Evolutionary conservation across 2,329 filamentous ascomycete genomes (phyloP).

Genomic region (Chaetothyriales sp.): DNA sequence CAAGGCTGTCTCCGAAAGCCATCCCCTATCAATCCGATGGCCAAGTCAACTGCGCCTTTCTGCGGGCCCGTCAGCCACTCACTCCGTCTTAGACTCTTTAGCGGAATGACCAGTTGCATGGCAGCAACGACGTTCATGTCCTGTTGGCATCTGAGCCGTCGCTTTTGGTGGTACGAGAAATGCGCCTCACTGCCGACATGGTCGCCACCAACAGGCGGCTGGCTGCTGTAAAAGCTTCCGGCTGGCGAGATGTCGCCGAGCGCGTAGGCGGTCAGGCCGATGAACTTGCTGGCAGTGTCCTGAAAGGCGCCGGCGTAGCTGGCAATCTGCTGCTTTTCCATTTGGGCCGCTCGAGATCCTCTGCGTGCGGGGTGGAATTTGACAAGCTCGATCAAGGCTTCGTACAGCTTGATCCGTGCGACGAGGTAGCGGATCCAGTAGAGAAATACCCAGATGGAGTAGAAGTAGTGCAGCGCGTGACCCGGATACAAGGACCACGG

Average conservation of each 20-base stretch:
- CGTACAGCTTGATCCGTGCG: constrained; percentile 18
- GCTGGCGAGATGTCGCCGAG: constrained; percentile 14
- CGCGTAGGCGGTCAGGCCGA: constrained; percentile 17
- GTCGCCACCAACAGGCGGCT: constrained; percentile 4
- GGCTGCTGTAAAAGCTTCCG: constrained; percentile 10
- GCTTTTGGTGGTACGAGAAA: background rate
- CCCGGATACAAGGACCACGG: constrained; percentile 17
- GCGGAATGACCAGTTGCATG: constrained; percentile 17
- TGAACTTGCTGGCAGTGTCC: constrained; percentile 9
- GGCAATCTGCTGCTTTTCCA: constrained; percentile 6
- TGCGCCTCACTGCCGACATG: background rate
- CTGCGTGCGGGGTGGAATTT: constrained; percentile 2
- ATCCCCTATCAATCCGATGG: constrained; percentile 17
- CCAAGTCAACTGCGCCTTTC: constrained; percentile 16
- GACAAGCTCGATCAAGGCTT: constrained; percentile 13
- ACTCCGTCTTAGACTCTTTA: constrained; percentile 15
- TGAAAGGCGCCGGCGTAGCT: constrained; percentile 9
- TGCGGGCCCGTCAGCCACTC: constrained; percentile 12
- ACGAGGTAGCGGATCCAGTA: constrained; percentile 16
- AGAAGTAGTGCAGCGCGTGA: constrained; percentile 13
- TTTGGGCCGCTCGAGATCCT: background rate
- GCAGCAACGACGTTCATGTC: constrained; percentile 17
- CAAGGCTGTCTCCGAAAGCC: constrained; percentile 14
- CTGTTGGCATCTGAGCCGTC: constrained; percentile 1
- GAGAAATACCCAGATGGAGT: constrained; percentile 16